These are phyloP conservation scores for Dionaea muscipula DNA, from an alignment of 179 eudicot genomes.

Conservation along the genomic window DNA sequence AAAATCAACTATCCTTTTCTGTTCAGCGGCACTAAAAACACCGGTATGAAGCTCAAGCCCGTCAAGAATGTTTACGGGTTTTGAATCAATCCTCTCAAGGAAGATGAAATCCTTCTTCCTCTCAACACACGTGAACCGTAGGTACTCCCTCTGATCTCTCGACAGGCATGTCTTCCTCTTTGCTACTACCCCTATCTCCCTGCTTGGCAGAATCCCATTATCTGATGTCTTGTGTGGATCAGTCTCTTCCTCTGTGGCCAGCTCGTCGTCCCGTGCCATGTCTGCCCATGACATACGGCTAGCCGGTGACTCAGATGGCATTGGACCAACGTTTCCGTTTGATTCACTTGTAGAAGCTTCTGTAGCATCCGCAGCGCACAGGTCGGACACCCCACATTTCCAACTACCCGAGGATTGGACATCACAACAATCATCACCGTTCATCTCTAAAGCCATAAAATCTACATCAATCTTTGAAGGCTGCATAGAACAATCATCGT, in stretches of 20 bases:
- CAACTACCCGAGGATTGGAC: conserved; percentile 26
- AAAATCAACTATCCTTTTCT: conserved; percentile 63
- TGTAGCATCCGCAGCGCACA: conserved; percentile 8
- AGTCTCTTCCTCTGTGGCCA: conserved; percentile 49
- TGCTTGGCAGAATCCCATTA: conserved; percentile 15
- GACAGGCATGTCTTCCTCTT: conserved; percentile 39
- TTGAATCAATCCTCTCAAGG: conserved; percentile 61
- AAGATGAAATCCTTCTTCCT: conserved; percentile 71
- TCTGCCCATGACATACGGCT: conserved; percentile 85
- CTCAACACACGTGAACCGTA: conserved; percentile 47
- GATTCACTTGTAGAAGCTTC: conserved; percentile 18
- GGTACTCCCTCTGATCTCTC: conserved; percentile 55
- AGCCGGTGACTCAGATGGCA: conserved; percentile 19
- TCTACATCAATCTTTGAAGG: conserved; percentile 12
- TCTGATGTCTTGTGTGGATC: conserved; percentile 19
- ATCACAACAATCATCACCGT: conserved; percentile 21
- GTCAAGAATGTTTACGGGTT: conserved; percentile 54
- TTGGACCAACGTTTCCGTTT: conserved; percentile 3
- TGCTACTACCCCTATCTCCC: conserved; percentile 20
- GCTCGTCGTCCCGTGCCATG: conserved; percentile 84
- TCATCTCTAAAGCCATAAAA: conserved; percentile 9
- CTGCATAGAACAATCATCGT: conserved; percentile 9
- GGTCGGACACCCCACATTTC: conserved; percentile 28
- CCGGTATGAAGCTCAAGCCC: conserved; percentile 85
- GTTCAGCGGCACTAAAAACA: conserved; percentile 84